Conservation (phyloP, 2,329 filamentous ascomycete genomes). For the Ascochyta pisi region DNA sequence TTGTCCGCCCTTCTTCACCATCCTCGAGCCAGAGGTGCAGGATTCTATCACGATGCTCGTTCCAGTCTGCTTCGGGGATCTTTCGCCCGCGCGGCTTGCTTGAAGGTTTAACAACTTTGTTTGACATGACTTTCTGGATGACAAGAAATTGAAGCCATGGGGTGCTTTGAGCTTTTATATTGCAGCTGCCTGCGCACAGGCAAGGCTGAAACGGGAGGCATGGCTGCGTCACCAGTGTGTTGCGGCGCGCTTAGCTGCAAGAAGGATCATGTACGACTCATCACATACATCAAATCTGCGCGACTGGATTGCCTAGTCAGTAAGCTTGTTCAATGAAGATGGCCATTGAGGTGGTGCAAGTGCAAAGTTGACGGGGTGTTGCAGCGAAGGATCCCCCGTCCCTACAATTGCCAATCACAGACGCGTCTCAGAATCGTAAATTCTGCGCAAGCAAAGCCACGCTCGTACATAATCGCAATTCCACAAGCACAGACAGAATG, state of each 20-base stretch:
- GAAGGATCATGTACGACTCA: not conserved
- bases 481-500: not conserved
- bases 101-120: not conserved
- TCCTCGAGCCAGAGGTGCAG: slow-evolving; percentile 2
- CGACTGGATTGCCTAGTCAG: too few species aligned
- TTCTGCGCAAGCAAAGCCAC: not conserved
- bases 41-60: not conserved
- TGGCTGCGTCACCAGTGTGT: not conserved
- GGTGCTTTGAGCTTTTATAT: not conserved
- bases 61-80: not conserved
- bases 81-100: not conserved
- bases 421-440: not conserved
- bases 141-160: not conserved
- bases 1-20: not conserved
- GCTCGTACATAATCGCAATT: slow-evolving; percentile 4
- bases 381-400: too few species aligned
- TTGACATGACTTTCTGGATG: not conserved
- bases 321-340: too few species aligned
- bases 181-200: not conserved
- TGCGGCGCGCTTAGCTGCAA: not conserved
- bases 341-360: not conserved
- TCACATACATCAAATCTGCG: not conserved
- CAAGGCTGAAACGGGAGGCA: slow-evolving; percentile 1
- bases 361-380: not conserved
- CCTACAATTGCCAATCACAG: too few species aligned